A percentile compares a stretch with the other conserved stretches of the same genome.
These are phyloP conservation scores for Gossypium gossypioides DNA, from an alignment of 441 rosid species.

Conservation along the genomic window DNA sequence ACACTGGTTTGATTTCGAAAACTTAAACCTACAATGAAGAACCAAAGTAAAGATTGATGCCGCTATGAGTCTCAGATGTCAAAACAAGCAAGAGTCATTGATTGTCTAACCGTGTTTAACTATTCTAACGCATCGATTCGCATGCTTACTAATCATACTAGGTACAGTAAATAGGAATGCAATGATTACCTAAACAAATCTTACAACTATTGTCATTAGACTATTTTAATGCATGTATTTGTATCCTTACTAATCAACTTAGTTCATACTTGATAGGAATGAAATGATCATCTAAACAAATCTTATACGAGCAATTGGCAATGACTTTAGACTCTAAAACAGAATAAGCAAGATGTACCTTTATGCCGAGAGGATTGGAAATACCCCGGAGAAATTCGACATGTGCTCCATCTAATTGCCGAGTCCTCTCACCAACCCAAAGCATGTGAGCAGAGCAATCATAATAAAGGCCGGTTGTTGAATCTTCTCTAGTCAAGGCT, in stretches of 20 bases:
- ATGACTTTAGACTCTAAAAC: neutral
- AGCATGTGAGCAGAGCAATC: conserved; percentile 56
- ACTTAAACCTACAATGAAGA: neutral
- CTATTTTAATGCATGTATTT: neutral
- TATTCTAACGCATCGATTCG: neutral
- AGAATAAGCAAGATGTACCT: conserved; percentile 21
- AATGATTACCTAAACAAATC: neutral
- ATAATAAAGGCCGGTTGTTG: conserved; percentile 45
- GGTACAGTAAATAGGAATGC: too few species aligned
- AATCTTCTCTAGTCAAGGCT: conserved; percentile 46
- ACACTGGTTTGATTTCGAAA: neutral
- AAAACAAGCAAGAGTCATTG: neutral
- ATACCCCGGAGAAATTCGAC: conserved; percentile 48
- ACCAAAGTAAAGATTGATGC: neutral
- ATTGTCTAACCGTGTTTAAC: neutral
- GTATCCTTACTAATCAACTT: neutral
- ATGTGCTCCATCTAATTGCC: conserved; percentile 54
- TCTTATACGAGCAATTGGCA: neutral
- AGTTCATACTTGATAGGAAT: too few species aligned
- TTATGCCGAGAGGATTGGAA: conserved; percentile 44
- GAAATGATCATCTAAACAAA: neutral
- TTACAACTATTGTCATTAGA: neutral
- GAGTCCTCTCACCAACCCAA: conserved; percentile 54
- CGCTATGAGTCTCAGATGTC: neutral
- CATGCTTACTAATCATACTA: neutral